Conservation (phyloP, 139 green algal species). For the Yamagishiella unicocca region DNA sequence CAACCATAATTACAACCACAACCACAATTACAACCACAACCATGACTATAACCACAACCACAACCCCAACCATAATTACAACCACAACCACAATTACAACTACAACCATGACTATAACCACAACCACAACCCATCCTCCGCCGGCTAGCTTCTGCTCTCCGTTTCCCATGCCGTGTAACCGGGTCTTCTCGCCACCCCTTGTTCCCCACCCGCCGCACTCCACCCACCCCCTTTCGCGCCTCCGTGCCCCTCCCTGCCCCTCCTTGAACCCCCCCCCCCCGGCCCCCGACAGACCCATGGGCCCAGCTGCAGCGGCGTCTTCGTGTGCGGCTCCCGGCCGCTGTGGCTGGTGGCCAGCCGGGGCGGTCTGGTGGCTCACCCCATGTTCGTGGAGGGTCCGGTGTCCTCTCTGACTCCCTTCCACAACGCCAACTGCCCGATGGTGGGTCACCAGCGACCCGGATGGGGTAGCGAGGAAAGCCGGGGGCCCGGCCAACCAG, state of each 20-base stretch:
- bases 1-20: too few relatives aligned
- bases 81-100: too few relatives aligned
- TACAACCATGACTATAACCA: too few relatives aligned
- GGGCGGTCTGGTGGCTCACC: conserved; percentile 74
- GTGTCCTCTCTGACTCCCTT: conserved; percentile 85
- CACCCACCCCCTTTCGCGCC: neutral
- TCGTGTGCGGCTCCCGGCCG: conserved; percentile 72
- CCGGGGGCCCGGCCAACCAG: neutral
- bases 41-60: too few relatives aligned
- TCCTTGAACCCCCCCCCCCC: neutral
- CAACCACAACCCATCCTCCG: too few relatives aligned
- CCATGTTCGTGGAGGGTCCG: conserved; percentile 54
- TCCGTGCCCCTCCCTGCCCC: neutral
- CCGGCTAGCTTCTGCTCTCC: too few relatives aligned
- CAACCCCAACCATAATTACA: too few relatives aligned
- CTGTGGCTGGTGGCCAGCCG: conserved; percentile 81
- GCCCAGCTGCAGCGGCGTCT: conserved; percentile 68
- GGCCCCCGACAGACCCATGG: neutral
- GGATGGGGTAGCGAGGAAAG: neutral
- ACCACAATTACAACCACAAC: too few relatives aligned
- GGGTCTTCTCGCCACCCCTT: too few relatives aligned
- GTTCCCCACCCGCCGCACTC: too few relatives aligned
- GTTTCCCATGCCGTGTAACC: too few relatives aligned
- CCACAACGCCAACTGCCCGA: conserved; percentile 90
- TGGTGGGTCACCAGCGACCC: conserved; percentile 43